Evolutionary conservation across 1,139 yeast genomes (phyloP).

Genomic region (Trichomonascaceae sp.): DNA sequence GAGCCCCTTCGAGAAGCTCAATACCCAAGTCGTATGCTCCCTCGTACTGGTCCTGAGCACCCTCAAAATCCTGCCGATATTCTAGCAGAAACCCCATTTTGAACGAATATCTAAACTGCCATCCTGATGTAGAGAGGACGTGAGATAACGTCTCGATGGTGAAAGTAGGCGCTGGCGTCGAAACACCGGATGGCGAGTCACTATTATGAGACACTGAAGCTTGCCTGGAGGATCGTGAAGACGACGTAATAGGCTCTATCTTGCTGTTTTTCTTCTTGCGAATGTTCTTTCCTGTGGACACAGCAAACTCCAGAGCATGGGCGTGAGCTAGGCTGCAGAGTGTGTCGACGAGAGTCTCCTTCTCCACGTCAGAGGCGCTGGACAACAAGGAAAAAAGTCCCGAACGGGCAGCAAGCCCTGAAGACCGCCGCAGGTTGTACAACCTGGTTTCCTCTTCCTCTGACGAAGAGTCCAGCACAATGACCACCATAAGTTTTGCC

Average conservation of each 20-base stretch:
- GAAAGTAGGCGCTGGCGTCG: constrained; percentile 6
- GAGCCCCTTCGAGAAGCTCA: constrained; percentile 22
- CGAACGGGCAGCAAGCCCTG: constrained; percentile 32
- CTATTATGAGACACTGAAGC: background rate
- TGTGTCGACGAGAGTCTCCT: constrained; percentile 28
- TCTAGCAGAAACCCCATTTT: constrained; percentile 38
- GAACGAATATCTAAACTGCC: constrained; percentile 38
- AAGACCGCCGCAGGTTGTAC: constrained; percentile 26
- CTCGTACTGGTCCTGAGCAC: constrained; percentile 35
- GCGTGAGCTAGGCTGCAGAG: constrained; percentile 29
- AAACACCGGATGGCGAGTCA: background rate
- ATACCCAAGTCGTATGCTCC: constrained; percentile 36
- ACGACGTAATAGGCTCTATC: background rate
- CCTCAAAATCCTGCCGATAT: constrained; percentile 33
- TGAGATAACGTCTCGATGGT: constrained; percentile 18
- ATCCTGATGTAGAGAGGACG: constrained; percentile 16
- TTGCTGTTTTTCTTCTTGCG: constrained; percentile 18
- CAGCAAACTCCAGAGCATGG: constrained; percentile 32
- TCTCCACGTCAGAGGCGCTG: constrained; percentile 20
- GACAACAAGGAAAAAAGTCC: constrained; percentile 28
- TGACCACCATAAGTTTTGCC: constrained; percentile 24
- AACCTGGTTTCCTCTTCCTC: constrained; percentile 27
- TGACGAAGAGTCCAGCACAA: constrained; percentile 23
- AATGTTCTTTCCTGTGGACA: constrained; percentile 26
- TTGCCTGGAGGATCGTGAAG: background rate